These are phyloP conservation scores for Mortierella alpina DNA, from an alignment of 192 early-diverging fungal genomes.

Conservation along the genomic window DNA sequence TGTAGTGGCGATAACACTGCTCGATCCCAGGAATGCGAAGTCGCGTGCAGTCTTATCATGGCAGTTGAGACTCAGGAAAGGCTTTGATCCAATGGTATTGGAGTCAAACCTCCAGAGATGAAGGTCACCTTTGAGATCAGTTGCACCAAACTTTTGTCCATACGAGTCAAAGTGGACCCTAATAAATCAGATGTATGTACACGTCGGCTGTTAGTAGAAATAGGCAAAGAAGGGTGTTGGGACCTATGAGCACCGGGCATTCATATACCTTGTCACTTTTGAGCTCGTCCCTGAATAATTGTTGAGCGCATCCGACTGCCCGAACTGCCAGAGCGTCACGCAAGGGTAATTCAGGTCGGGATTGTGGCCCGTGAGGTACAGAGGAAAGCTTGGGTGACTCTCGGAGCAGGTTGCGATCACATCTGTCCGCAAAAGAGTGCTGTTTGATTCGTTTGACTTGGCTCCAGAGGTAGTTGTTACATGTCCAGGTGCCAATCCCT, in stretches of 20 bases:
- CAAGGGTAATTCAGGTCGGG: slow-evolving; percentile 64
- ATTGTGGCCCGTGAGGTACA: slow-evolving; percentile 63
- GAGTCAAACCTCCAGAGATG: slow-evolving; percentile 84
- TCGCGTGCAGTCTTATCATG: slow-evolving; percentile 76
- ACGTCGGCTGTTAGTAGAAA: neutral
- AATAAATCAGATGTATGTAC: neutral
- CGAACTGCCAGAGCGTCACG: slow-evolving; percentile 84
- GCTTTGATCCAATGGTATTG: slow-evolving; percentile 65
- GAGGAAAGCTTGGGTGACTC: slow-evolving; percentile 58
- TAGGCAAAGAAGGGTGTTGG: neutral
- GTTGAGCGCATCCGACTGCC: slow-evolving; percentile 74
- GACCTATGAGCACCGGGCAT: neutral
- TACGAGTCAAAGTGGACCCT: slow-evolving; percentile 82
- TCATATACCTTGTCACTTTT: slow-evolving; percentile 58
- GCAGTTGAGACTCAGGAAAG: slow-evolving; percentile 61
- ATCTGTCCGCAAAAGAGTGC: slow-evolving; percentile 44
- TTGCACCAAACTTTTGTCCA: slow-evolving; percentile 82
- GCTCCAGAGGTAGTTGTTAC: neutral
- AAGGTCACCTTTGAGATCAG: slow-evolving; percentile 73
- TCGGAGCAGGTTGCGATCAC: slow-evolving; percentile 58
- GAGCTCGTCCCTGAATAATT: slow-evolving; percentile 64
- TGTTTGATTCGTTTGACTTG: slow-evolving; percentile 32
- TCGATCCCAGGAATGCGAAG: slow-evolving; percentile 79
- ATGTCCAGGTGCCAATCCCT: slow-evolving; percentile 5
- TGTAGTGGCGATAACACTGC: slow-evolving; percentile 77